Percentiles rank a stretch among this genome's conserved stretches.
Conservation (phyloP, 257 asterid genomes). For the Datura wrightii region DNA sequence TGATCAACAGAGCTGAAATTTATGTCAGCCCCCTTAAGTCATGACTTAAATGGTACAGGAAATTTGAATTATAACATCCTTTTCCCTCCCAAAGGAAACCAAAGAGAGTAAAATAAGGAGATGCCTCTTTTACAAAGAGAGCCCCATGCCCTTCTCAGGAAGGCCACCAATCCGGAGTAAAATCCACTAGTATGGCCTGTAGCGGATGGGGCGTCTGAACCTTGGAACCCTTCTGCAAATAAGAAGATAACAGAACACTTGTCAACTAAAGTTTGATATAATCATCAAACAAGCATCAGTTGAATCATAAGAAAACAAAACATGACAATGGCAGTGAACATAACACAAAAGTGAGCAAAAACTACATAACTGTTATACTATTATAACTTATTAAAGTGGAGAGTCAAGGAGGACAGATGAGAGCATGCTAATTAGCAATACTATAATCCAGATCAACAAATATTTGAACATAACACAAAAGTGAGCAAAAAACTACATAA, state of each 20-base stretch:
- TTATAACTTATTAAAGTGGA: neutral
- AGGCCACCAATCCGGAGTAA: conserved; percentile 26
- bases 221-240: conserved; percentile 61
- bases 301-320: conserved; percentile 9
- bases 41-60: conserved; percentile 31
- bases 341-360: neutral
- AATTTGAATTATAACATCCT: conserved; percentile 28
- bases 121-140: conserved; percentile 5
- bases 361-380: neutral
- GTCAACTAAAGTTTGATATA: conserved; percentile 1
- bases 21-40: conserved; percentile 20
- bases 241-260: conserved; percentile 25
- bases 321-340: neutral
- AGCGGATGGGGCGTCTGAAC: conserved; percentile 58
- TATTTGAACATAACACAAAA: neutral
- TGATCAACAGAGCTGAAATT: neutral
- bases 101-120: conserved; percentile 6
- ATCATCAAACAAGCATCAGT: conserved; percentile 9
- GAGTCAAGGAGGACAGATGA: neutral
- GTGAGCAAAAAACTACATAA: neutral
- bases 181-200: conserved; percentile 56
- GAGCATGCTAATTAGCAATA: neutral
- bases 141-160: conserved; percentile 30
- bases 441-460: neutral
- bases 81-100: conserved; percentile 15